Conservation (phyloP, 169 alveolate species). For the Perkinsus olseni region DNA sequence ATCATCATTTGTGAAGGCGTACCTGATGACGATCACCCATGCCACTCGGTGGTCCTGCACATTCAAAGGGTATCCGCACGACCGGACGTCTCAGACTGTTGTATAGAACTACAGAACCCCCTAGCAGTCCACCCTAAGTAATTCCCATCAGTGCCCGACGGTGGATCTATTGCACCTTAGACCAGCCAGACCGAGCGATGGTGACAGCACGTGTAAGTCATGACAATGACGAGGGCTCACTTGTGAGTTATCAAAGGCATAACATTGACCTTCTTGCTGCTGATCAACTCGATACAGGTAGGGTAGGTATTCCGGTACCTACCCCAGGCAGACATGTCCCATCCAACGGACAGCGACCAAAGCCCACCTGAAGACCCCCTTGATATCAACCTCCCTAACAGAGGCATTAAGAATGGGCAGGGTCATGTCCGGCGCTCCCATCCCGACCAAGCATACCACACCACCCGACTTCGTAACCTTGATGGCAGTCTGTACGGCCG, state of each 20-base stretch:
- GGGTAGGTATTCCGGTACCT: slow-evolving; percentile 8
- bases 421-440: neutral
- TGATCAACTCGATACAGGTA: neutral
- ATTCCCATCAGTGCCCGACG: too few species aligned
- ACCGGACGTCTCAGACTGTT: too few species aligned
- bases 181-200: neutral
- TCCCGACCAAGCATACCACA: neutral
- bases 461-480: neutral
- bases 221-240: neutral
- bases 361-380: neutral
- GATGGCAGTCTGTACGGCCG: neutral
- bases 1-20: neutral
- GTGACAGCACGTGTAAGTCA: too few species aligned
- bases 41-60: too few species aligned
- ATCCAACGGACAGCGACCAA: too few species aligned
- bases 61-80: too few species aligned
- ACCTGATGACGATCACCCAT: neutral
- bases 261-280: neutral
- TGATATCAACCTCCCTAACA: neutral
- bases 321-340: neutral
- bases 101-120: too few species aligned
- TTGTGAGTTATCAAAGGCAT: neutral
- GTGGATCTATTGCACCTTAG: neutral
- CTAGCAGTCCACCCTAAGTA: too few species aligned
- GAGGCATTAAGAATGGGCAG: neutral